Percentiles rank a stretch among this genome's conserved stretches.
Conservation (phyloP, 1,284 basidiomycete species). For the Moesziomyces sp. region DNA sequence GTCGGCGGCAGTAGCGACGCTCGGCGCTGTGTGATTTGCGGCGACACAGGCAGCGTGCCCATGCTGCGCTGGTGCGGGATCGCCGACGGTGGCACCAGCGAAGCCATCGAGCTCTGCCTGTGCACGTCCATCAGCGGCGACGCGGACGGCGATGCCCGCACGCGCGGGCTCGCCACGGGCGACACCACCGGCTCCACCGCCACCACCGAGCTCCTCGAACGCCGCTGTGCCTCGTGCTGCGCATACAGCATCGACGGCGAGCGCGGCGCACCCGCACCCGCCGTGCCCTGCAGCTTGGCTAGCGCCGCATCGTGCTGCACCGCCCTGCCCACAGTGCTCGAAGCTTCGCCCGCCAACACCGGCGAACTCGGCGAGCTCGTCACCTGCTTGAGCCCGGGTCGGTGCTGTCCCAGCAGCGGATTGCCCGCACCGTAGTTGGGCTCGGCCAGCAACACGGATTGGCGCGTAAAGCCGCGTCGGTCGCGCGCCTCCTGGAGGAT, state of each 20-base stretch:
- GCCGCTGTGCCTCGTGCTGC: conserved; percentile 23
- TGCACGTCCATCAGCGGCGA: conserved; percentile 22
- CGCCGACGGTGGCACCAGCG: conserved; percentile 4
- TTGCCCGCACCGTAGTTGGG: conserved; percentile 48
- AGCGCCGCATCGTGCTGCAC: conserved; percentile 14
- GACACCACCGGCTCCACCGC: background rate
- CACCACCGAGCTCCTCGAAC: conserved; percentile 19
- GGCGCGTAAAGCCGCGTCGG: conserved; percentile 31
- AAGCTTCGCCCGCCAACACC: conserved; percentile 7
- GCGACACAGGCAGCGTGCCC: conserved; percentile 10
- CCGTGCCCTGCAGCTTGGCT: conserved; percentile 23
- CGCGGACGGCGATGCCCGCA: conserved; percentile 4
- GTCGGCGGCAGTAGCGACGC: conserved; percentile 21
- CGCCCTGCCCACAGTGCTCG: conserved; percentile 6
- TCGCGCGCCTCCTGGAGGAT: conserved; percentile 48
- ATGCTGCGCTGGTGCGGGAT: conserved; percentile 24
- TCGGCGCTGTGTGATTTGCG: conserved; percentile 24
- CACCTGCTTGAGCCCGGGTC: conserved; percentile 7
- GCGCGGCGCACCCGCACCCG: conserved; percentile 2
- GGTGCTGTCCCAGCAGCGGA: conserved; percentile 15
- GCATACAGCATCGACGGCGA: conserved; percentile 19
- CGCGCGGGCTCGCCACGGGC: conserved; percentile 6
- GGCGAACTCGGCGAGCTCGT: conserved; percentile 29
- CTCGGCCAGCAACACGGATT: conserved; percentile 27
- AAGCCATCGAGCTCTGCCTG: conserved; percentile 29